phyloP scores from a whole-genome alignment of 257 asterid species.

The Solanum commersonii region DNA sequence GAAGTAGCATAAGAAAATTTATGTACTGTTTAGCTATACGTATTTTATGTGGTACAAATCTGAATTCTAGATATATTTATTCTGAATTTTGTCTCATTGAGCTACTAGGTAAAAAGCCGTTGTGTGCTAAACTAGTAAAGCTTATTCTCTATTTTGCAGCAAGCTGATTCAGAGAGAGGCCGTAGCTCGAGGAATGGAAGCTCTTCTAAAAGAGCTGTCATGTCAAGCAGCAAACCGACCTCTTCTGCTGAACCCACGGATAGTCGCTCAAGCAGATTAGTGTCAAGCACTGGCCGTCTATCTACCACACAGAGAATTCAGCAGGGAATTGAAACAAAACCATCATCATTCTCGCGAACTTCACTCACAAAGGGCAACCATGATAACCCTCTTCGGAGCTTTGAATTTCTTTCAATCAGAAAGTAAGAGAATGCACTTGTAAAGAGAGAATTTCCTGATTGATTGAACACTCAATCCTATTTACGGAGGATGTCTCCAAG shows the following conservation, averaged over 20 bases:
- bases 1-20: neutral
- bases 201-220: conserved; percentile 63
- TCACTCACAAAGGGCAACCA: conserved; percentile 44
- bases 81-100: neutral
- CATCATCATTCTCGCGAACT: conserved; percentile 49
- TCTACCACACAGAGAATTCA: conserved; percentile 57
- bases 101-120: neutral
- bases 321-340: conserved; percentile 37
- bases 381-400: conserved; percentile 84
- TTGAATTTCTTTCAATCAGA: conserved; percentile 64
- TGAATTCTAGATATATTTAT: neutral
- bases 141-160: conserved; percentile 29
- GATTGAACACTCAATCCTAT: conserved; percentile 9
- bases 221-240: conserved; percentile 42
- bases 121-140: neutral
- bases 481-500: conserved; percentile 3
- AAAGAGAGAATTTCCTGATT: conserved; percentile 12
- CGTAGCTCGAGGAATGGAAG: conserved; percentile 54
- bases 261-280: conserved; percentile 25
- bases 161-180: conserved; percentile 56
- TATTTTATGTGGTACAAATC: neutral
- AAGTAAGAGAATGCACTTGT: conserved; percentile 13
- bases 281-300: conserved; percentile 27
- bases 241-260: conserved; percentile 33
- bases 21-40: neutral